phyloP scores from a whole-genome alignment of 2,329 filamentous ascomycete species.

The Herpotrichia juniperi region DNA sequence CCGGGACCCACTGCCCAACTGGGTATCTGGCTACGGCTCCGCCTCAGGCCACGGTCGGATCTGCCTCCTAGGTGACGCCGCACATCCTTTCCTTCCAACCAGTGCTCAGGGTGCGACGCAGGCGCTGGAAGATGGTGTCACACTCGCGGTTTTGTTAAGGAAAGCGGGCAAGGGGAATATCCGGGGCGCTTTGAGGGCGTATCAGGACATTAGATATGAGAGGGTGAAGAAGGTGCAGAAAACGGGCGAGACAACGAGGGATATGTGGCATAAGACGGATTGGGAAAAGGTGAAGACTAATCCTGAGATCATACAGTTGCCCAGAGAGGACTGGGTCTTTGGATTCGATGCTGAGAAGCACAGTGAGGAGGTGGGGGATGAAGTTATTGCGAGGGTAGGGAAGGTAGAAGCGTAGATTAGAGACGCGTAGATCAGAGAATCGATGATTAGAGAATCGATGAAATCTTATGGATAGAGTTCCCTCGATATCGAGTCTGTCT shows the following conservation, averaged over 20 bases:
- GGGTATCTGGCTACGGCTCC: constrained; percentile 56
- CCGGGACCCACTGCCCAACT: constrained; percentile 58
- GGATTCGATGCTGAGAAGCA: constrained; percentile 36
- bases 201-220: constrained; percentile 43
- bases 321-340: constrained; percentile 42
- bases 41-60: constrained; percentile 48
- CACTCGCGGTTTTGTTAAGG: constrained; percentile 31
- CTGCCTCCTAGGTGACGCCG: constrained; percentile 60
- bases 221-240: constrained; percentile 41
- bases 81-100: constrained; percentile 61
- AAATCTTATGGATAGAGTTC: too few relatives aligned
- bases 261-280: constrained; percentile 44
- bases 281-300: constrained; percentile 42
- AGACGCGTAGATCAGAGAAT: too few relatives aligned
- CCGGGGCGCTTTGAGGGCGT: constrained; percentile 31
- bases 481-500: too few relatives aligned
- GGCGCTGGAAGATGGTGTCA: constrained; percentile 57
- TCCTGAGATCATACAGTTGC: constrained; percentile 35
- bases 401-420: too few relatives aligned
- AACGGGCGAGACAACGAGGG: constrained; percentile 40
- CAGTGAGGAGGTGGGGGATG: constrained; percentile 35
- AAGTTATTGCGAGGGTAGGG: constrained; percentile 27
- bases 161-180: constrained; percentile 39
- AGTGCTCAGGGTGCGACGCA: constrained; percentile 61
- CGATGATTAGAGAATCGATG: too few relatives aligned